Conservation (phyloP, 768 basidiomycete species). For the Hygrophorus pudorinus region DNA sequence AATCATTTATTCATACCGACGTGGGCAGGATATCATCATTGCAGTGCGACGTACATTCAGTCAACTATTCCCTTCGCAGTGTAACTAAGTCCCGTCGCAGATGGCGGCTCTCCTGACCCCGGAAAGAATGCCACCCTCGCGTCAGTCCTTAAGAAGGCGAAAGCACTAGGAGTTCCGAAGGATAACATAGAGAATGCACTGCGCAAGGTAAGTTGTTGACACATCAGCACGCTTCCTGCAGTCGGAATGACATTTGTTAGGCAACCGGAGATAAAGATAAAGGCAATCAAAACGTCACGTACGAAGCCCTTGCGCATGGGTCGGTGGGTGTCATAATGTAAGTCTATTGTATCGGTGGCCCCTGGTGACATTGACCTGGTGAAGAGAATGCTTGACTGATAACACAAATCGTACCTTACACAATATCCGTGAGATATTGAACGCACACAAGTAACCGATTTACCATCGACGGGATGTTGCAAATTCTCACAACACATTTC, state of each 20-base stretch:
- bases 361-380: constrained; percentile 5
- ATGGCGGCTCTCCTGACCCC: constrained; percentile 47
- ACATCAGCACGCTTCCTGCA: not conserved
- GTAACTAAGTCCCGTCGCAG: constrained; percentile 18
- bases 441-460: constrained; percentile 33
- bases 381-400: constrained; percentile 52
- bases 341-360: constrained; percentile 15
- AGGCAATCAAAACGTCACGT: constrained; percentile 39
- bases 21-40: constrained; percentile 47
- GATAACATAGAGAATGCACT: constrained; percentile 60
- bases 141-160: constrained; percentile 43
- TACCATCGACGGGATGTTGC: not conserved
- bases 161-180: constrained; percentile 51
- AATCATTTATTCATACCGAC: constrained; percentile 1
- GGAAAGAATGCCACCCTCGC: constrained; percentile 44
- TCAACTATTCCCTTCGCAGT: not conserved
- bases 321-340: constrained; percentile 58
- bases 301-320: constrained; percentile 51
- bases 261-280: constrained; percentile 37
- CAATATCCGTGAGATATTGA: constrained; percentile 43
- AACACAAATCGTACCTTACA: constrained; percentile 55
- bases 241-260: constrained; percentile 19
- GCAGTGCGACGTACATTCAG: constrained; percentile 45
- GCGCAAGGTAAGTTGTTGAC: constrained; percentile 30
- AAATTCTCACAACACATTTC: constrained; percentile 1